Evolutionary conservation across 306 rosid species (phyloP).

Genomic region (Cercis canadensis): DNA sequence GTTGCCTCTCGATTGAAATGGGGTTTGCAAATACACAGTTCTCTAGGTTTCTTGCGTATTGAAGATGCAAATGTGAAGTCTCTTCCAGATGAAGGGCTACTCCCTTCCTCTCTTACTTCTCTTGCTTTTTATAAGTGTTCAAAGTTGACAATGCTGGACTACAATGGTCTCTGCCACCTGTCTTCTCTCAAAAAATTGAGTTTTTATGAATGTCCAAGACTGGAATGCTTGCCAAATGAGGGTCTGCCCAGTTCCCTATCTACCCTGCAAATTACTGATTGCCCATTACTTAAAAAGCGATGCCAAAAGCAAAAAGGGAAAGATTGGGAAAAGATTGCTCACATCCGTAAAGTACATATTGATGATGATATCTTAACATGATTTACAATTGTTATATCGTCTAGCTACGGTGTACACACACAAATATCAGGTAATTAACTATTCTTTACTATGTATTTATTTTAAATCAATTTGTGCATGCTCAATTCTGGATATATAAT

Average conservation of each 20-base stretch:
- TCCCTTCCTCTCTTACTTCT: not conserved
- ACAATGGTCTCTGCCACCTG: too few relatives aligned
- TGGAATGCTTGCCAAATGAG: not conserved
- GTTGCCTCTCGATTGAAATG: not conserved
- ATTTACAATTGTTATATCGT: too few relatives aligned
- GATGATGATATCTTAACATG: not conserved
- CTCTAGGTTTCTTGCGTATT: not conserved
- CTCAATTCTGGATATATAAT: too few relatives aligned
- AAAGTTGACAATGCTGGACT: too few relatives aligned
- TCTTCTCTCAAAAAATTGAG: rapidly evolving
- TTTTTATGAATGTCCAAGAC: not conserved
- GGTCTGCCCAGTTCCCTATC: slow-evolving; percentile 7
- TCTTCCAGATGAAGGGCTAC: not conserved
- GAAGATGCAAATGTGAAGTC: not conserved
- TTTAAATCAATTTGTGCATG: too few relatives aligned
- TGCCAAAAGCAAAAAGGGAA: not conserved
- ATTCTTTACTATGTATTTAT: too few relatives aligned
- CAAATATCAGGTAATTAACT: too few relatives aligned
- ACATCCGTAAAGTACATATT: not conserved
- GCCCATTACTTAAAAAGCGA: not conserved
- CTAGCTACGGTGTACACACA: too few relatives aligned
- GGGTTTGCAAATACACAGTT: not conserved
- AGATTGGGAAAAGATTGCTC: slow-evolving; percentile 17
- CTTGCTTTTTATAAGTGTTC: too few relatives aligned
- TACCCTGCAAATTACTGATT: rapidly evolving